Base-by-base conservation (phyloP, 495 filamentous ascomycete genomes). In the Neurospora tetrasperma region DNA sequence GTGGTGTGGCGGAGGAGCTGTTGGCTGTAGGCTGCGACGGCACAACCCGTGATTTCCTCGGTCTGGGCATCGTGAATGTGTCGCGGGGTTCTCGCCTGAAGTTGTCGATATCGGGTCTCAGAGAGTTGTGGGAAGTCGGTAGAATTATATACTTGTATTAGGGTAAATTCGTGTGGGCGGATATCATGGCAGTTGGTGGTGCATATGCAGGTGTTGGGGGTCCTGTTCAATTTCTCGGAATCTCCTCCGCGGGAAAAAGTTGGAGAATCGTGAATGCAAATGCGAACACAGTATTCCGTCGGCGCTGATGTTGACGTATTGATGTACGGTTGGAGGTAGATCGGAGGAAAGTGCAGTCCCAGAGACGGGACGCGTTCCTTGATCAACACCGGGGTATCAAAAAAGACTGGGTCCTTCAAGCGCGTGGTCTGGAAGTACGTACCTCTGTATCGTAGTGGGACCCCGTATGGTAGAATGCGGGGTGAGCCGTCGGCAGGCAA, bases 1-100 rank as follows among this genome's bases (percentile, higher is more conserved):
- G 74, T 7, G 75, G 77, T 39, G 73, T 39, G 44, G 72, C 46
- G 8, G 76, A 66, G 38, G 77, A 74, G 70, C 70, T n/a, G 74
- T 72, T n/a, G 44, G 69, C 8, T 40, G 39, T 48, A 0, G 74
- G 73, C 66, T 80, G 81, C 74, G 83, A 74, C 48, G 78, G 74
- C 73, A 80, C 80, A 72, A 78, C 78, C 73, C 83, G 81, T 20
- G 80, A 77, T 71, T 80, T 79, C 72, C 80, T 80, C 35, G 83
- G 83, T 73, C 83, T 80, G 79, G 84, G 83, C 84, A 85, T 85
- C 68, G 68, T 44, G 59, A 38, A 39, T n/a, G 38, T 35, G 54
- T 35, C 54, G 27, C 14, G 14, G 54, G 27, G 54, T 66, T 35
- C 27, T 66, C 3, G 54, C 8, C 1, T 62, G 54, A 9, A 23